A percentile compares a stretch with the other conserved stretches of the same genome.
Evolutionary conservation across 371 early-diverging fungal species (phyloP).

Genomic region (Batrachochytrium dendrobatidis): DNA sequence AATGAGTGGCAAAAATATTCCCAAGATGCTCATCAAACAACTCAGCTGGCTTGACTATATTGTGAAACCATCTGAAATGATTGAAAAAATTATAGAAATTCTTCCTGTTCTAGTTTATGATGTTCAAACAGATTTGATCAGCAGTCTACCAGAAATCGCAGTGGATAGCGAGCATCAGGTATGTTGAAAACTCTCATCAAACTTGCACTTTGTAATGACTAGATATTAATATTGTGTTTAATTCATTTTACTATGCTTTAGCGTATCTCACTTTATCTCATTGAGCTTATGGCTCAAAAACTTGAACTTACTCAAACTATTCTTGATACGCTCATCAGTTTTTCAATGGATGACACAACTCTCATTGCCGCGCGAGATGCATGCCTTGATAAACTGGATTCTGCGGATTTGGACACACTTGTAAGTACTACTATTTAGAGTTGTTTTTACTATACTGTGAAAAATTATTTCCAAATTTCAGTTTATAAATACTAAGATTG

Average conservation of each 20-base stretch:
- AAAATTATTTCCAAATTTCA: background rate
- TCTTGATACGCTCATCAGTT: slow-evolving; percentile 4
- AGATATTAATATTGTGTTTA: background rate
- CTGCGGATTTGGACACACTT: background rate
- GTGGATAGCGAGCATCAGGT: slow-evolving; percentile 68
- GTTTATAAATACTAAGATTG: too few species aligned
- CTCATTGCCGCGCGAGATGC: background rate
- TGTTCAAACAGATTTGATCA: slow-evolving; percentile 70
- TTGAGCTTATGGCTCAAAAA: background rate
- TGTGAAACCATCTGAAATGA: slow-evolving; percentile 51
- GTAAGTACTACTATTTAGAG: background rate
- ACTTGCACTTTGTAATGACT: background rate
- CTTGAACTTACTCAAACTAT: background rate
- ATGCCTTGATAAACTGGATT: slow-evolving; percentile 2
- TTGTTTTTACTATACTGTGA: background rate
- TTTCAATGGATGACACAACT: background rate
- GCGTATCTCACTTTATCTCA: slow-evolving; percentile 1
- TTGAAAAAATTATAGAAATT: slow-evolving; percentile 63
- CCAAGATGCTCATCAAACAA: slow-evolving; percentile 65
- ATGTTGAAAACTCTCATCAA: too few species aligned
- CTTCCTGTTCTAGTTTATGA: slow-evolving; percentile 54
- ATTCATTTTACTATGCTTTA: background rate
- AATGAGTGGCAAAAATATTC: slow-evolving; percentile 30
- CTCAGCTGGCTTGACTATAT: slow-evolving; percentile 73
- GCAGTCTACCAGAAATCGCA: slow-evolving; percentile 65